Evolutionary conservation across 495 filamentous ascomycete species (phyloP), one percentile per base, ranked within the genome.

Genomic region (Opeltia flavorubescens): DNA sequence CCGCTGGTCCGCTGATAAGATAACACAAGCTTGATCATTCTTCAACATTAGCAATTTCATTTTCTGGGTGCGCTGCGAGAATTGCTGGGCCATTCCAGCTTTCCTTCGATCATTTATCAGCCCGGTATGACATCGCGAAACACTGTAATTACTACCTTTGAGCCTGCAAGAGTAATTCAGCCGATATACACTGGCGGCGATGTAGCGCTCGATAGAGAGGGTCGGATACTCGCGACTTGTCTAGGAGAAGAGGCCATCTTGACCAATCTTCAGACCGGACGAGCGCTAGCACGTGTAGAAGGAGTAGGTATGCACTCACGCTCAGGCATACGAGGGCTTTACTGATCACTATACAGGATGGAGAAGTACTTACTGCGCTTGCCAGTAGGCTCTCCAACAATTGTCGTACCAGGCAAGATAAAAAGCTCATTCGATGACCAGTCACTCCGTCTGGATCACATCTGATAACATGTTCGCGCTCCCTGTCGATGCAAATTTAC

Each of bases 151-250:
- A 95, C 88, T 21, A 93, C 93, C 33, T 99, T 94, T 60, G 83
- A 89, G 61, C 74, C 81, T 45, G 69, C 68, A 50, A 76, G 80
- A 49, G 78, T 83, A 21, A 86, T 99, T 36, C 85, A 87, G 54
- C 93, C 91, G 29, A 87, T 95, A 36, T 95, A 89, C 62, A 93
- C 89, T 25, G 89, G 91, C 47, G 91, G 91, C 41, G 80, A 80
- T 56, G 82, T 89, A 51, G 79, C 86, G 30, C 74, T 96, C 35
- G 84, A 89, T 69, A 70, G 76, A 62, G 78, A 74, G 64, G 89
- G 88, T 31, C 77, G 78, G 51, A 73, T 96, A 45, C 72, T 99
- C 42, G 88, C 85, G 20, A 86, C 86, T 20, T 88, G 84, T 30
- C 62, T 95, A 11, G 84, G 80, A 20, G 91, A 99, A 59, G 84